Base-by-base conservation (phyloP, 192 early-diverging fungal species). In the Kickxella alabastrina region DNA sequence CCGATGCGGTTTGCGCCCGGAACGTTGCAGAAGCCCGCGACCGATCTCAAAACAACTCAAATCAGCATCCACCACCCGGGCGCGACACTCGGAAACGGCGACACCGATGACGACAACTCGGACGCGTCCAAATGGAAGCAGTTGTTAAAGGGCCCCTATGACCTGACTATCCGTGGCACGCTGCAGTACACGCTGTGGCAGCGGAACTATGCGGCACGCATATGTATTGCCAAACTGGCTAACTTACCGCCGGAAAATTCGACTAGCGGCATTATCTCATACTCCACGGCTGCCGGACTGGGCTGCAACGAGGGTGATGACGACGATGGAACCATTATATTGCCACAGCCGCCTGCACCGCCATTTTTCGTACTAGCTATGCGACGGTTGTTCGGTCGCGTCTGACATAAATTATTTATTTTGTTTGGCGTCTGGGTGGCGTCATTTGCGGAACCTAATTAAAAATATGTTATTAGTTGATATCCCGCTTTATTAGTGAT, bases 181-280 rank as follows among this genome's bases (percentile, higher is more conserved):
- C 58, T 79, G 49, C 65, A 73, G 43, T 79, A 79, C 45, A 66
- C 70, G 12, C 43, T 79, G 54, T 79, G 77, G 77, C 69, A 72
- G 61, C 64, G 65, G 35, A 62, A 71, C 61, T 71, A 78, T 26
- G 76, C 65, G 1, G 52, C 65, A 18, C 69, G 76, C 47, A 64
- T 78, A 10, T 78, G 76, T 42, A 65, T 78, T 28, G 59, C 62
- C 25, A 70, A 78, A 65, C 69, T 70, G 53, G 76, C 68, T 29
- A 70, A 78, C 29, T 54, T 67, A 43, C 68, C 61, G 43, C 54
- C 68, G 0, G 68, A 64, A 0, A 63, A 75, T 49, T 34, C 54
- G 1, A 64, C 65, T 14, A 23, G 17, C 27, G 9, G 29, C 8
- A 34, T 22, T 5, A 34, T 28, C 5, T 36, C 44, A 23, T 49